Evolutionary conservation across 108 stramenopile genomes (phyloP).

Genomic region (Schizochytrium sp.): DNA sequence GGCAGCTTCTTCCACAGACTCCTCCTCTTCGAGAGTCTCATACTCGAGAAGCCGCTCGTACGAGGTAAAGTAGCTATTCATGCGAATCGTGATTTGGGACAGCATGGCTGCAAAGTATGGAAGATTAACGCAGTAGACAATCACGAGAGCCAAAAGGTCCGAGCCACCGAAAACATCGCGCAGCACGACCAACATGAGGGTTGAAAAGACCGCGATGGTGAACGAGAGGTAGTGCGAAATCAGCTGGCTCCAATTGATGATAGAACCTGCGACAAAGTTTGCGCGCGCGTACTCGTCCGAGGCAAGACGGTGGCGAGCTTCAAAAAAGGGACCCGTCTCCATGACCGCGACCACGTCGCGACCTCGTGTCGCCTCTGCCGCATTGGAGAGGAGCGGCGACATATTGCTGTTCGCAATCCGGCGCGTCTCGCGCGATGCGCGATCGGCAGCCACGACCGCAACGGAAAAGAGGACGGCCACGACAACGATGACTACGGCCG

Average conservation of each 20-base stretch:
- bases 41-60: conserved; percentile 35
- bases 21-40: neutral
- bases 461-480: conserved; percentile 64
- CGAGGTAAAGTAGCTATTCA: conserved; percentile 20
- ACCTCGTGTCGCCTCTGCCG: neutral
- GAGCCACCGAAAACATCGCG: neutral
- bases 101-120: neutral
- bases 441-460: conserved; percentile 50
- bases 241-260: neutral
- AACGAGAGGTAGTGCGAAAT: neutral
- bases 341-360: neutral
- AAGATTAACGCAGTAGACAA: neutral
- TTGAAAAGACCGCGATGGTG: neutral
- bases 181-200: neutral
- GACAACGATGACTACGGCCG: conserved; percentile 60
- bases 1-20: neutral
- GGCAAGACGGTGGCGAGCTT: neutral
- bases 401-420: neutral
- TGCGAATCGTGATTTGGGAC: neutral
- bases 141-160: neutral
- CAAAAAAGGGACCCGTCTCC: neutral
- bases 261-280: neutral
- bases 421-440: neutral
- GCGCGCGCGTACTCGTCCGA: neutral
- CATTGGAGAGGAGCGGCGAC: neutral